Conservation (phyloP, 495 filamentous ascomycete genomes). For the Peziza echinospora region DNA sequence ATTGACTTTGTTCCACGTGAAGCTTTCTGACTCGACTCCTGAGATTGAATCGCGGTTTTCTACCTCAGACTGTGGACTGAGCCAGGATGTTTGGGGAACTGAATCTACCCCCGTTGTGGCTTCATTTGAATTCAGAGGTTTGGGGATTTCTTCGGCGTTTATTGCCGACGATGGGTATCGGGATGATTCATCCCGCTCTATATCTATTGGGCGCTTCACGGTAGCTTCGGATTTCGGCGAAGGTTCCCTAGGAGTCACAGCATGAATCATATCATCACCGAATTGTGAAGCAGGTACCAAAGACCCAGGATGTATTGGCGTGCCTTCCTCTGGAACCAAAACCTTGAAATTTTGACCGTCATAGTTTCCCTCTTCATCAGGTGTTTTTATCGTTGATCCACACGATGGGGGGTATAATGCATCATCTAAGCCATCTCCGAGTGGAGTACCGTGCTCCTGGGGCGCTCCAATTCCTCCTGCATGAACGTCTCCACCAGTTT, state of each 20-base stretch:
- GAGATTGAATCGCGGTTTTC: too few species aligned
- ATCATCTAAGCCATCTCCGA: background rate
- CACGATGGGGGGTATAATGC: background rate
- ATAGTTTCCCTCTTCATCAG: background rate
- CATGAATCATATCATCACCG: too few species aligned
- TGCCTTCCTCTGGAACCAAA: too few species aligned
- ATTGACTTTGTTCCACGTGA: too few species aligned
- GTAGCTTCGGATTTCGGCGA: background rate
- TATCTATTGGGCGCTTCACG: background rate
- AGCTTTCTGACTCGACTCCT: too few species aligned
- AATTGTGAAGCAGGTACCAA: background rate
- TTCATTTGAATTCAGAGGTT: background rate
- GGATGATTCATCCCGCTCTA: background rate
- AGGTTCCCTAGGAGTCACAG: background rate
- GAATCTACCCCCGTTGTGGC: background rate
- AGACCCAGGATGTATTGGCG: background rate
- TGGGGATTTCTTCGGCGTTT: background rate
- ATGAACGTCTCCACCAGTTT: too few species aligned
- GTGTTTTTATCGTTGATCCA: background rate
- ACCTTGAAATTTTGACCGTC: background rate
- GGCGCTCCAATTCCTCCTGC: too few species aligned
- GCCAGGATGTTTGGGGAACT: too few species aligned
- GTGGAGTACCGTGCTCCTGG: background rate
- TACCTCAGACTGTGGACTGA: too few species aligned
- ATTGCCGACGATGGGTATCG: background rate